Conservation (phyloP, 225 moss, liverwort and hornwort genomes). For the Sphagnum tenellum region DNA sequence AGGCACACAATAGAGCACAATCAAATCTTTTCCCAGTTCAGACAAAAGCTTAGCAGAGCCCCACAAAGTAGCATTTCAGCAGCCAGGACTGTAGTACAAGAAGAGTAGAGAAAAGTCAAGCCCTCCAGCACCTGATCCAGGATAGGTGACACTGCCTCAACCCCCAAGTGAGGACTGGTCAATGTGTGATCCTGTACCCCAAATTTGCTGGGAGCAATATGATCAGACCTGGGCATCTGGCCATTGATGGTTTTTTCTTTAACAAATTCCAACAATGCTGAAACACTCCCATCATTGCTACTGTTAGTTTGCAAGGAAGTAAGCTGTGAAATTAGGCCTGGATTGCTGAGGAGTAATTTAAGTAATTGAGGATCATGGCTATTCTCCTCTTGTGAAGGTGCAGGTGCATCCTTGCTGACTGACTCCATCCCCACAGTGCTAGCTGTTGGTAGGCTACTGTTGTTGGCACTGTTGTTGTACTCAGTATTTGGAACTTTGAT, state of each 20-base stretch:
- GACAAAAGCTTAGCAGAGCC: background rate
- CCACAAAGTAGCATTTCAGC: constrained; percentile 4
- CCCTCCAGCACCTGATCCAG: constrained; percentile 47
- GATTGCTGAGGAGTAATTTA: constrained; percentile 85
- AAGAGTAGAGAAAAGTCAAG: background rate
- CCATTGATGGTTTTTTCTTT: constrained; percentile 30
- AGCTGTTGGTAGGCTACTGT: constrained; percentile 3
- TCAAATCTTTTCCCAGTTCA: constrained; percentile 5
- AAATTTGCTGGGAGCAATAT: constrained; percentile 33
- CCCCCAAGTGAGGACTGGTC: constrained; percentile 47
- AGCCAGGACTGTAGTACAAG: background rate
- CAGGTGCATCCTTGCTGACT: constrained; percentile 13
- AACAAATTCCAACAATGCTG: constrained; percentile 32
- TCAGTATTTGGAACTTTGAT: constrained; percentile 17
- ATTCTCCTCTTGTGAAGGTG: constrained; percentile 17
- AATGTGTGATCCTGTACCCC: constrained; percentile 36
- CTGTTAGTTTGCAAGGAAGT: constrained; percentile 59
- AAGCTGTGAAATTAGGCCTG: constrained; percentile 74
- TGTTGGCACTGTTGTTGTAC: constrained; percentile 5
- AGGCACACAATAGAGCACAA: constrained; percentile 30
- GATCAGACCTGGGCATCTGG: constrained; percentile 22
- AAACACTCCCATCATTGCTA: constrained; percentile 31
- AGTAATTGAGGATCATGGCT: constrained; percentile 87
- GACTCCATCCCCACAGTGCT: constrained; percentile 7
- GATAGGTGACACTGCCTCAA: constrained; percentile 23